phyloP scores from a whole-genome alignment of 208 protist species.

The Crithidia bombi region DNA sequence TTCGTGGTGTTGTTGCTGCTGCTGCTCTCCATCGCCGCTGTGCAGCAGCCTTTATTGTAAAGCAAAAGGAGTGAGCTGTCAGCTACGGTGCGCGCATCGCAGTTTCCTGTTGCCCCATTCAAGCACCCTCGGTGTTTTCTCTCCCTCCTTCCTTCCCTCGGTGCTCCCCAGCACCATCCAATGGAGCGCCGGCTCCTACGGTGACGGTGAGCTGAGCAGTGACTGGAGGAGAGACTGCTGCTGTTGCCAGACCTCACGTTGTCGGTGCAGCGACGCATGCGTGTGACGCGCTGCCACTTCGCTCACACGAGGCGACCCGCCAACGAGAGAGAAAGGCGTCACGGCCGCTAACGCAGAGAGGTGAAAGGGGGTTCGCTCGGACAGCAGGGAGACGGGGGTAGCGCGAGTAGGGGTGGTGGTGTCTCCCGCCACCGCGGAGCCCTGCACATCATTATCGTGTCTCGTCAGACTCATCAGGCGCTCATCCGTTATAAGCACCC shows the following conservation, averaged over 20 bases:
- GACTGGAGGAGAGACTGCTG: slow-evolving; percentile 32
- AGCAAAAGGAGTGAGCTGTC: no score
- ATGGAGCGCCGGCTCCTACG: background rate
- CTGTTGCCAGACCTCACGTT: slow-evolving; percentile 37
- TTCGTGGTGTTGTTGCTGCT: no score
- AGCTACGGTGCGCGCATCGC: no score
- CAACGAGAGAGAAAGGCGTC: slow-evolving; percentile 13
- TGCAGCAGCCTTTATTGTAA: no score
- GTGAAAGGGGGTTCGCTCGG: slow-evolving; percentile 2
- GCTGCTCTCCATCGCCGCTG: no score
- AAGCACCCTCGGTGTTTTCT: no score
- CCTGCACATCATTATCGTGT: no score
- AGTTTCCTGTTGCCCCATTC: no score
- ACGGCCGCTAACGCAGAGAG: background rate
- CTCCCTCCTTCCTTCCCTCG: no score
- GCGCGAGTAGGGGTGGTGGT: background rate
- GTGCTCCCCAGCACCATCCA: no score
- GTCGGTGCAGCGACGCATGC: slow-evolving; percentile 26
- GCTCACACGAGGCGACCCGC: slow-evolving; percentile 19
- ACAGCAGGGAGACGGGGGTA: slow-evolving; percentile 13
- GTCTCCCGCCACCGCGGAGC: background rate
- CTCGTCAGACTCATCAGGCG: background rate
- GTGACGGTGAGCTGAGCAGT: slow-evolving; percentile 25
- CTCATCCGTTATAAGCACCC: background rate
- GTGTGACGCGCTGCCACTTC: slow-evolving; percentile 29